A percentile compares a stretch with the other conserved stretches of the same genome.
Conservation (phyloP, 1,139 yeast genomes). For the Suhomyces maxii region DNA sequence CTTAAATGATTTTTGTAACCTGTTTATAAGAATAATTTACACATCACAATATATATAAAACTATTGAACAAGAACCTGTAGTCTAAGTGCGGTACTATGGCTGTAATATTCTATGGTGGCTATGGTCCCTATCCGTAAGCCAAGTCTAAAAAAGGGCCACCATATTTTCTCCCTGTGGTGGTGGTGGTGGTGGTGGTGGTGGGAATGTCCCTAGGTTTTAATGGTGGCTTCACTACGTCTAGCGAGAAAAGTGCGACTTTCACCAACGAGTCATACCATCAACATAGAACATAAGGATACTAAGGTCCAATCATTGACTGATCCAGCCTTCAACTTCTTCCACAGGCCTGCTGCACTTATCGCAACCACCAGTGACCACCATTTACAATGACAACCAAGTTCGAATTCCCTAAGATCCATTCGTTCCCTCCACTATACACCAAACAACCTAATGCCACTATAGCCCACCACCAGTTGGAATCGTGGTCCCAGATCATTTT, state of each 20-base stretch:
- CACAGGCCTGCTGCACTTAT: neutral
- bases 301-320: too few relatives aligned
- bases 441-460: constrained; percentile 78
- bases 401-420: constrained; percentile 69
- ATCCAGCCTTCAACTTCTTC: neutral
- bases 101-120: too few relatives aligned
- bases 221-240: too few relatives aligned
- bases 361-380: neutral
- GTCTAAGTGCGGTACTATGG: too few relatives aligned
- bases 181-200: too few relatives aligned
- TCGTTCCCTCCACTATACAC: constrained; percentile 92
- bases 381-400: constrained; percentile 12
- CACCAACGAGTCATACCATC: too few relatives aligned
- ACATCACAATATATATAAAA: constrained; percentile 10
- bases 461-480: constrained; percentile 71
- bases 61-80: constrained; percentile 1
- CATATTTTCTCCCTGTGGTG: too few relatives aligned
- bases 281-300: too few relatives aligned
- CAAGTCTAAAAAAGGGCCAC: too few relatives aligned
- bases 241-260: too few relatives aligned
- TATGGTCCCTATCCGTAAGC: too few relatives aligned
- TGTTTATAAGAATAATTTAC: constrained; percentile 14
- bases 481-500: constrained; percentile 45
- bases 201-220: too few relatives aligned
- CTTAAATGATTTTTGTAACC: constrained; percentile 49